Evolutionary conservation across 352 stramenopile genomes (phyloP).

Genomic region (Globisporangium spinosum): DNA sequence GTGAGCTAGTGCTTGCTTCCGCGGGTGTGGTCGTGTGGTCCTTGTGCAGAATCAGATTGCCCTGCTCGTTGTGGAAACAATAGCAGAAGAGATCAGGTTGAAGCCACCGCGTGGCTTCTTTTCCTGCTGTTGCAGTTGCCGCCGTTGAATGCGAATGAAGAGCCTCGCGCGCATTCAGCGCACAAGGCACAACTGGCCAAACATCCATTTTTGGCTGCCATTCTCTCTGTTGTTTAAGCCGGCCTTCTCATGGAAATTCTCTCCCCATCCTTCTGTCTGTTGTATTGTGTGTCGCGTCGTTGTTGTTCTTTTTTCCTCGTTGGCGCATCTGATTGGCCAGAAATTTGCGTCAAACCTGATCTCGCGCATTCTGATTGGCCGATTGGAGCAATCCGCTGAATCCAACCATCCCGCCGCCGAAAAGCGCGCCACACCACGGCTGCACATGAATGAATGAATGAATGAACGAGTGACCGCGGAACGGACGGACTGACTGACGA

Average conservation of each 20-base stretch:
- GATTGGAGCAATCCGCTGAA: neutral
- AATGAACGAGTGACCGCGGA: neutral
- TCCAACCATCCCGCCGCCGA: conserved; percentile 1
- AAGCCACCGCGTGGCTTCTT: neutral
- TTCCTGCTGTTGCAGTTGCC: neutral
- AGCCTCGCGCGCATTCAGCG: neutral
- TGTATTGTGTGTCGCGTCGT: neutral
- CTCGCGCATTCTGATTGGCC: neutral
- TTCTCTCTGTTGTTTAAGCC: neutral
- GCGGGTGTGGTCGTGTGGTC: neutral
- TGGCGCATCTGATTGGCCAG: neutral
- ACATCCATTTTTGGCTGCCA: neutral
- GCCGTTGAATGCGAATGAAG: conserved; percentile 8
- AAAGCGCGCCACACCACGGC: neutral
- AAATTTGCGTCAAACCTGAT: neutral
- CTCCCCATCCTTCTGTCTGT: neutral
- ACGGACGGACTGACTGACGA: neutral
- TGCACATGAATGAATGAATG: neutral
- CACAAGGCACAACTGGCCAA: neutral
- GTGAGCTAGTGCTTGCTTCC: neutral
- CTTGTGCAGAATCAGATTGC: conserved; percentile 1
- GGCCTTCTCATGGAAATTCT: neutral
- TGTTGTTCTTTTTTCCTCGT: conserved; percentile 6
- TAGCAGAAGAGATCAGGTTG: neutral
- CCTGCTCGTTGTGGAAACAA: neutral